Percentiles rank a stretch among this genome's conserved stretches.
Evolutionary conservation across 495 filamentous ascomycete species (phyloP).

Genomic region (Aspergillus hancockii): DNA sequence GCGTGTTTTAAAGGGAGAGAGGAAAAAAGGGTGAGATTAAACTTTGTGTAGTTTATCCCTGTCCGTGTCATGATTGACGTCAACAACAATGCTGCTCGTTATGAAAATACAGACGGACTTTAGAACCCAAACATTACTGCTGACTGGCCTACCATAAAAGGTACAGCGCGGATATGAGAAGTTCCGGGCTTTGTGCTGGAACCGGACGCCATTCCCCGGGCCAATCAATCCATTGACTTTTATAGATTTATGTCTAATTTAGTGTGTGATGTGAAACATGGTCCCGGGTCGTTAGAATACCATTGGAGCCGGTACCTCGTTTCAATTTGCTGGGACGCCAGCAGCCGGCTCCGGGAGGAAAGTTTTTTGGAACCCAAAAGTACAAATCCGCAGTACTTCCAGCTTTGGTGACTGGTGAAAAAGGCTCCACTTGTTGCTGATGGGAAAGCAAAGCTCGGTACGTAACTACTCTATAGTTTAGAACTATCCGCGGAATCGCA

Average conservation of each 20-base stretch:
- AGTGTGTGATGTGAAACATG: constrained; percentile 14
- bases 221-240: constrained; percentile 10
- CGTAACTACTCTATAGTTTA: neutral
- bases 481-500: neutral
- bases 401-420: constrained; percentile 1
- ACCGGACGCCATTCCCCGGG: constrained; percentile 10
- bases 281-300: neutral
- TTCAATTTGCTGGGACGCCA: constrained; percentile 1
- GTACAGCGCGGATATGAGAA: neutral
- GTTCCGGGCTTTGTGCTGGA: constrained; percentile 14
- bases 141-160: neutral
- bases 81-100: neutral
- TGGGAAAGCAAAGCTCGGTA: neutral
- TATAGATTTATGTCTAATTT: neutral
- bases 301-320: neutral
- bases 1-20: neutral
- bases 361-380: constrained; percentile 3
- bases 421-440: neutral
- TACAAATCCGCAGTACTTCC: constrained; percentile 4
- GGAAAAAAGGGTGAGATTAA: neutral
- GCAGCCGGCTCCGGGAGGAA: constrained; percentile 3
- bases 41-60: neutral
- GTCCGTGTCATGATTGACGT: neutral
- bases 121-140: no score
- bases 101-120: neutral